A percentile compares a stretch with the other conserved stretches of the same genome.
Evolutionary conservation across 176 grass and related monocot genomes (phyloP).

Genomic region (Elaeis guineensis): DNA sequence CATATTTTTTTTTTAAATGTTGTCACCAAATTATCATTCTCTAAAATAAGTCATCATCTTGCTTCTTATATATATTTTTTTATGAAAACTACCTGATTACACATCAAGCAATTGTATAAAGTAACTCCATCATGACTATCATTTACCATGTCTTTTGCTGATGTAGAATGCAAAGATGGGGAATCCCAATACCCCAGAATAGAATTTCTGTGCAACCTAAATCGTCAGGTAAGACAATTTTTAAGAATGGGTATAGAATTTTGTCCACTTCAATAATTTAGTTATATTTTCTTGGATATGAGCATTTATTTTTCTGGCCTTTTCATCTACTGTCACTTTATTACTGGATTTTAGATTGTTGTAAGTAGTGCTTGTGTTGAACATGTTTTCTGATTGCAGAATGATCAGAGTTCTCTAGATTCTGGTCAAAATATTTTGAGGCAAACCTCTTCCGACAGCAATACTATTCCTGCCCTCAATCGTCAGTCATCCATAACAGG

Average conservation of each 20-base stretch:
- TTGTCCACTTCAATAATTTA: too few relatives aligned
- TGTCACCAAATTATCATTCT: too few relatives aligned
- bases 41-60: too few relatives aligned
- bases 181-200: conserved; percentile 43
- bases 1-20: too few relatives aligned
- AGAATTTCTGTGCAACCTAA: conserved; percentile 51
- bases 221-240: conserved; percentile 37
- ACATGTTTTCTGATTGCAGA: background rate
- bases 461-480: conserved; percentile 37
- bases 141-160: background rate
- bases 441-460: conserved; percentile 17
- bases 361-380: too few relatives aligned
- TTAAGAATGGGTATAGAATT: background rate
- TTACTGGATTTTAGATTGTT: too few relatives aligned
- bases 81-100: too few relatives aligned
- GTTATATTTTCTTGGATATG: too few relatives aligned
- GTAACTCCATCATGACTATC: background rate
- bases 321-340: too few relatives aligned
- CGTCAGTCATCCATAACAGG: conserved; percentile 23
- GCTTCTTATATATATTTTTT: too few relatives aligned
- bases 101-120: too few relatives aligned
- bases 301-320: too few relatives aligned
- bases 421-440: conserved; percentile 13
- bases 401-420: conserved; percentile 1
- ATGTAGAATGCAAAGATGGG: conserved; percentile 71